phyloP scores from a whole-genome alignment of 139 green algal genomes.

The Choricystis sp. region DNA sequence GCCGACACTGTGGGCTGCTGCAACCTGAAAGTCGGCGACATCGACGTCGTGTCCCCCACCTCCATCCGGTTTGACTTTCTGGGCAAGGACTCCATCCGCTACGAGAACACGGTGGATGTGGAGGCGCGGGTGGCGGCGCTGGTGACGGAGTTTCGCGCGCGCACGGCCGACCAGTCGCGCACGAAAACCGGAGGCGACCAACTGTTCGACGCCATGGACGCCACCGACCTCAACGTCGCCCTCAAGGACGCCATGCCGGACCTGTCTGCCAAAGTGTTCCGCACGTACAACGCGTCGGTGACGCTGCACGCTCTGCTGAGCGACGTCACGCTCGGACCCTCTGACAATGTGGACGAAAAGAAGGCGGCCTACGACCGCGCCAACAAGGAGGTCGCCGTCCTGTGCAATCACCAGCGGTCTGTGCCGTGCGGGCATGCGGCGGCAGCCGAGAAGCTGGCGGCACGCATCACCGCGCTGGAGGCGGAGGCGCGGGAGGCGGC shows the following conservation, averaged over 20 bases:
- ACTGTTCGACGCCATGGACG: slow-evolving; percentile 89
- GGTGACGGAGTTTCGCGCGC: slow-evolving; percentile 50
- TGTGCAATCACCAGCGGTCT: slow-evolving; percentile 95
- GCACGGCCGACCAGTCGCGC: slow-evolving; percentile 31
- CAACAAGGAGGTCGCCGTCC: slow-evolving; percentile 98
- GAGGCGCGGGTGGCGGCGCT: slow-evolving; percentile 57
- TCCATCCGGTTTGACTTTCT: slow-evolving; percentile 96
- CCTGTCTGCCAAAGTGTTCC: slow-evolving; percentile 94
- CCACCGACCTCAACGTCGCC: slow-evolving; percentile 75
- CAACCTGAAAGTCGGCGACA: slow-evolving; percentile 89
- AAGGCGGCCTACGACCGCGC: slow-evolving; percentile 82
- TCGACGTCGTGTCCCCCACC: slow-evolving; percentile 45
- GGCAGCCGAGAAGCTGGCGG: slow-evolving; percentile 65
- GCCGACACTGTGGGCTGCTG: slow-evolving; percentile 97
- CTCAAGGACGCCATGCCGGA: slow-evolving; percentile 94
- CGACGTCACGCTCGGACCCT: too few species aligned
- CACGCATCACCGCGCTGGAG: slow-evolving; percentile 36
- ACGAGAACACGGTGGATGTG: slow-evolving; percentile 85
- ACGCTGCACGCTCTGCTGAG: slow-evolving; percentile 72
- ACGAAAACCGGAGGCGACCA: slow-evolving; percentile 61
- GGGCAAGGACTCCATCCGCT: slow-evolving; percentile 96
- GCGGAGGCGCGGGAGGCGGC: slow-evolving; percentile 17
- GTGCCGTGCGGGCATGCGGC: slow-evolving; percentile 70
- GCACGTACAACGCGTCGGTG: slow-evolving; percentile 97
- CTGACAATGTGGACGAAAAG: slow-evolving; percentile 18